Base-by-base conservation (phyloP, 768 basidiomycete species). In the Mycena metata region DNA sequence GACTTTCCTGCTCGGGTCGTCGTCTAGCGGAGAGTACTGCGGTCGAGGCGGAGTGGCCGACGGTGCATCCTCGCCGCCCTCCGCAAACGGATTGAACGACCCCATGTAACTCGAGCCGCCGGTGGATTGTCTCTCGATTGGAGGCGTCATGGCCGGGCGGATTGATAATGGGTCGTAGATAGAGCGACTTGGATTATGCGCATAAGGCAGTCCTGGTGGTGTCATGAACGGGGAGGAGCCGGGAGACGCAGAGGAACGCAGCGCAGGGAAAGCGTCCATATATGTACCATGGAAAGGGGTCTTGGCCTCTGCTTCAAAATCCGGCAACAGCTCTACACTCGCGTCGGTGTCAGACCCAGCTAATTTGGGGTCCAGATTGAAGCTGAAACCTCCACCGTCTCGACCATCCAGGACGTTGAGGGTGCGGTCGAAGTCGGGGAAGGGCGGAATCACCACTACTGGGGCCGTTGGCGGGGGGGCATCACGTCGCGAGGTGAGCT, bases 381-480 rank as follows among this genome's bases (percentile, higher is more conserved):
- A 96, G 77, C 91, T 94, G 81, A 96, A 96, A 16, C 70, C 70
- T 11, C 91, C 89, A 35, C 80, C 86, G 70, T 91, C 91, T 47
- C 84, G 88, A 10, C 85, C 86, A 57, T 87, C 88, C 47, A 96
- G 82, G 54, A 87, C 89, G 75, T 92, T 89, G 50, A 96, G 82
- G 21, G 93, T 95, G 35, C 93, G 89, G 77, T 96, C 95, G 71
- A 96, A 90, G 70, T 96, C 95, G 12, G 95, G 96, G 86, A 96
- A 96, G 13, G 93, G 88, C 76, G 85, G 94, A 39, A 82, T 79
- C 51, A 80, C 78, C 46, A 82, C 79, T 51, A 80, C 78, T 45
- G 81, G 77, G 10, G 83, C 74, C 16, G 83, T 74, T 23, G 83
- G 76, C 2, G 82, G 81, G 10, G 87, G 83, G 10, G 39, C 39